A percentile compares a stretch with the other conserved stretches of the same genome.
Conservation (phyloP, 257 asterid species). For the Avicennia marina region DNA sequence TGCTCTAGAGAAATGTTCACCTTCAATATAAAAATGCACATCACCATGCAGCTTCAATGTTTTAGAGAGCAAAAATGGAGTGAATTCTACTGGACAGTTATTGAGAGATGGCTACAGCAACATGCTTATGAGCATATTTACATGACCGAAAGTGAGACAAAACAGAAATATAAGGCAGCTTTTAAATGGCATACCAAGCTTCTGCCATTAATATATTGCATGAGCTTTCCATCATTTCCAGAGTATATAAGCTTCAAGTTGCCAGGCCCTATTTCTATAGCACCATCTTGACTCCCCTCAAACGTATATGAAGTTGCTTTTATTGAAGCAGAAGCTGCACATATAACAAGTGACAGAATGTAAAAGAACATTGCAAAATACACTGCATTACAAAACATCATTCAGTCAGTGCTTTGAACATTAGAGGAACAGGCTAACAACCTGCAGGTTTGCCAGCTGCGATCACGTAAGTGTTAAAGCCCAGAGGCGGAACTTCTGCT, state of each 20-base stretch:
- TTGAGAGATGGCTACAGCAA: neutral
- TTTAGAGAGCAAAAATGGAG: slow-evolving; percentile 8
- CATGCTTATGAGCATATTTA: no score
- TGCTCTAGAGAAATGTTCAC: slow-evolving; percentile 69
- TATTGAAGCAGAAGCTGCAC: slow-evolving; percentile 45
- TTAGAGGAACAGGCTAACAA: slow-evolving; percentile 19
- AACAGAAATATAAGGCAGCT: no score
- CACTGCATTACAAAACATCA: neutral
- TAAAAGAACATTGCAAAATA: neutral
- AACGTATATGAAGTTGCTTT: slow-evolving; percentile 26
- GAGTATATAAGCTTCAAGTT: slow-evolving; percentile 73
- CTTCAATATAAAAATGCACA: slow-evolving; percentile 13
- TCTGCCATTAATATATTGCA: slow-evolving; percentile 50
- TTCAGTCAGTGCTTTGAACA: slow-evolving; percentile 11
- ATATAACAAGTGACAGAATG: slow-evolving; percentile 16
- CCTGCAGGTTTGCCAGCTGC: slow-evolving; percentile 45
- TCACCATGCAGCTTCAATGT: neutral
- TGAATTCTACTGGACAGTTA: neutral
- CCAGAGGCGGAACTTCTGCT: slow-evolving; percentile 77
- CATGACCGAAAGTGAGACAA: no score
- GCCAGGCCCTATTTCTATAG: slow-evolving; percentile 70
- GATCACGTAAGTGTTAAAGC: slow-evolving; percentile 71
- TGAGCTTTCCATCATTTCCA: slow-evolving; percentile 59
- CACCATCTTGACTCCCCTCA: slow-evolving; percentile 41
- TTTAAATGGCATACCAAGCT: slow-evolving; percentile 48